These are phyloP conservation scores for Aspergillus mulundensis DNA, from an alignment of 495 filamentous ascomycete species.

Conservation along the genomic window DNA sequence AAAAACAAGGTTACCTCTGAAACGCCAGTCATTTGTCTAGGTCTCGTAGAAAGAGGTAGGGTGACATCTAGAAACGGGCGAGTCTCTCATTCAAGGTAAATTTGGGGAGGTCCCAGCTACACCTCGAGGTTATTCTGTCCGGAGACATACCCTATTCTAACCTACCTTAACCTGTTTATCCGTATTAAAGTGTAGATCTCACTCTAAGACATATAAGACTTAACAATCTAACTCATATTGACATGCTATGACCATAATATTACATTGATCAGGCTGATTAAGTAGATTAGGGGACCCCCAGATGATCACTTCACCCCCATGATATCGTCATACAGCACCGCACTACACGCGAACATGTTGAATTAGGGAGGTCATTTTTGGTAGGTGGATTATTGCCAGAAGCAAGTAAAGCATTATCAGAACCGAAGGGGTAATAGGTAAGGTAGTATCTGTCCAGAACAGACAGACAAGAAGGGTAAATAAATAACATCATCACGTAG, in stretches of 20 bases:
- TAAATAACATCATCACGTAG: slow-evolving; percentile 12
- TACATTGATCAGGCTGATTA: slow-evolving; percentile 23
- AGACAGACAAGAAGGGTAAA: slow-evolving; percentile 11
- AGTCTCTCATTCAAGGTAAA: no score
- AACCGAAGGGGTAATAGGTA: slow-evolving; percentile 1
- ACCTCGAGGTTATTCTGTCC: no score
- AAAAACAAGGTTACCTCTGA: no score
- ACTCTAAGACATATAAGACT: no score
- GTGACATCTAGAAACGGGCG: no score
- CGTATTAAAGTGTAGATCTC: no score
- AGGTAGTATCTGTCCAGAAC: slow-evolving; percentile 7
- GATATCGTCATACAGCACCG: background rate
- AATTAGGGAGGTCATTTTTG: background rate
- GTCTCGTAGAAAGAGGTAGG: no score
- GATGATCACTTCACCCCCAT: background rate
- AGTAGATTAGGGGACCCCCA: background rate
- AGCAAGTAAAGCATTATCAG: background rate
- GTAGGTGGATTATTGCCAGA: background rate
- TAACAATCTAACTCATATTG: background rate
- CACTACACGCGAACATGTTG: background rate
- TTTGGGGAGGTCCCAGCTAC: no score
- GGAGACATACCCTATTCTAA: no score
- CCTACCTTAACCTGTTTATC: no score
- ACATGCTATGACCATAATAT: background rate
- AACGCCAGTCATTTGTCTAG: no score